A percentile compares a stretch with the other conserved stretches of the same genome.
Conservation (phyloP, 1,139 yeast genomes). For the Protomyces macrosporus region DNA sequence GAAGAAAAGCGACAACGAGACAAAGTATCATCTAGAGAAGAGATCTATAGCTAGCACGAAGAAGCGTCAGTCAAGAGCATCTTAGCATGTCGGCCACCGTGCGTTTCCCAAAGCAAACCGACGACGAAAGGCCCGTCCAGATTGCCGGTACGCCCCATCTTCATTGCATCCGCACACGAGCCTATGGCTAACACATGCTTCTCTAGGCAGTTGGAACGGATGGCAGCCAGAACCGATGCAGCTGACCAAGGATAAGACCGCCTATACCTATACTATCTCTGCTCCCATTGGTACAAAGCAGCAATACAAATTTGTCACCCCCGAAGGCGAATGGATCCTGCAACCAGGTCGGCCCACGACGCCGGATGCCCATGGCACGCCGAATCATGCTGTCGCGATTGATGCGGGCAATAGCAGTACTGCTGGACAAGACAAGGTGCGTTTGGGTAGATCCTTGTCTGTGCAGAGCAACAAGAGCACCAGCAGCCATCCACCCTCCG, state of each 20-base stretch:
- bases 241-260: slow-evolving; percentile 5
- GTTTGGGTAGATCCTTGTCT: too few species aligned
- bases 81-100: background rate
- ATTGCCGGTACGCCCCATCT: background rate
- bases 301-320: slow-evolving; percentile 2
- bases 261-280: background rate
- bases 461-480: too few species aligned
- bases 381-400: slow-evolving; percentile 6
- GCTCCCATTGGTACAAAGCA: background rate
- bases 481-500: too few species aligned
- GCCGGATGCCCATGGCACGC: slow-evolving; percentile 8
- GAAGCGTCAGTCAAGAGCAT: too few species aligned
- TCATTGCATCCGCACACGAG: background rate
- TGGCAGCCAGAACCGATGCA: slow-evolving; percentile 19
- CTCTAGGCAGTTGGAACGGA: slow-evolving; percentile 5
- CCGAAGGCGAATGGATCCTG: slow-evolving; percentile 11
- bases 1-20: too few species aligned
- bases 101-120: background rate
- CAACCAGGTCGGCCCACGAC: slow-evolving; percentile 4
- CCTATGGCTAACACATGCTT: background rate
- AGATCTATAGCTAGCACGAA: too few species aligned
- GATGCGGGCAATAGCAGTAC: background rate
- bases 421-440: background rate
- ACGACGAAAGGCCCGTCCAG: background rate
- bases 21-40: too few species aligned